Conservation (phyloP, 352 stramenopile genomes). For the Phytopythium mirpurense region DNA sequence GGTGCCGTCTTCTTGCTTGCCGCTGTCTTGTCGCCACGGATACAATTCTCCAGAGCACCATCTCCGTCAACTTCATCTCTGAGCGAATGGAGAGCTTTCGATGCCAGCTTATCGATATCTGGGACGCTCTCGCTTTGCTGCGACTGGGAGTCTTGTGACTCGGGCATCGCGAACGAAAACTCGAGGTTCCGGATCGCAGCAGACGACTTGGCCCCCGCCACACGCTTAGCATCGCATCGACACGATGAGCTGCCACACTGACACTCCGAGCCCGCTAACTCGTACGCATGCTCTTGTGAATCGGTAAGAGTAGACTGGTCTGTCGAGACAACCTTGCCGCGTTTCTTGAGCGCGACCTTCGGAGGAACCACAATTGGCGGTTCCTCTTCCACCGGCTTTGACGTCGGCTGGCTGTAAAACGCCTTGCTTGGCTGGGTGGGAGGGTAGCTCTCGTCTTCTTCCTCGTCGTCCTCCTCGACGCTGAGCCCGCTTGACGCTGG, state of each 20-base stretch:
- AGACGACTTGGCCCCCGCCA: slow-evolving; percentile 10
- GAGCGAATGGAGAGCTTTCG: slow-evolving; percentile 2
- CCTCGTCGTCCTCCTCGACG: slow-evolving; percentile 19
- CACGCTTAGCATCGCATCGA: slow-evolving; percentile 4
- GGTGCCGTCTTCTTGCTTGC: neutral
- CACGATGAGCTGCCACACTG: slow-evolving; percentile 19
- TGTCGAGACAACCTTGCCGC: slow-evolving; percentile 13
- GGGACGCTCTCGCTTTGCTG: slow-evolving; percentile 29
- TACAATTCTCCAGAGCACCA: neutral
- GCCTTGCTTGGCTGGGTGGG: slow-evolving; percentile 38
- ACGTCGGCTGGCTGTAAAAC: slow-evolving; percentile 2
- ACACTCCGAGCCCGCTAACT: slow-evolving; percentile 25
- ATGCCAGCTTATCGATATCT: slow-evolving; percentile 19
- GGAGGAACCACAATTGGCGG: slow-evolving; percentile 3
- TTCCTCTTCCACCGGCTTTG: neutral
- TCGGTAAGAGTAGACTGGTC: slow-evolving; percentile 11
- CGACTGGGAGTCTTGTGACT: slow-evolving; percentile 50
- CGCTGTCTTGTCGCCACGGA: neutral
- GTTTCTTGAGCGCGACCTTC: slow-evolving; percentile 23
- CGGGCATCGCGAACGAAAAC: slow-evolving; percentile 56
- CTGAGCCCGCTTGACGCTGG: neutral
- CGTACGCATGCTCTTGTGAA: slow-evolving; percentile 30
- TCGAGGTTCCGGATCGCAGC: slow-evolving; percentile 50
- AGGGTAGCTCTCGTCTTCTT: slow-evolving; percentile 31
- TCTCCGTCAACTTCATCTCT: neutral